Base-by-base conservation (phyloP, 441 rosid genomes). In the Gossypium trilobum region DNA sequence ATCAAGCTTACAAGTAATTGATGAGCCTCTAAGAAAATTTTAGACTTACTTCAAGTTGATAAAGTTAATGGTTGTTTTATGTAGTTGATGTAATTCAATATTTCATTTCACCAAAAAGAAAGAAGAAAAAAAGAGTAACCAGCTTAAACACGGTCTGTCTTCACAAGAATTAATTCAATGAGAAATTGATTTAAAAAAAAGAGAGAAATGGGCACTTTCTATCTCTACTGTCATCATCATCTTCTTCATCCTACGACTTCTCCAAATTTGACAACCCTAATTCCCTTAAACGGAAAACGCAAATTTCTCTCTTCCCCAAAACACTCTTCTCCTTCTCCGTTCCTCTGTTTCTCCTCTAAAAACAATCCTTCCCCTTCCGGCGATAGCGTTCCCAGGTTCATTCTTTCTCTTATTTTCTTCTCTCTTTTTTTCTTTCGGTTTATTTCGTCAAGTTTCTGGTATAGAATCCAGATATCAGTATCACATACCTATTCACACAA, bases 331-430 rank as follows among this genome's bases (percentile, higher is more conserved):
- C 68, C 66, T 1, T 72, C 71, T 48, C 73, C 56, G 55, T 2
- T 79, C 51, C 19, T 60, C 77, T 82, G 85, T 60, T 83, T 84
- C 50, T 74, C 88, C 3, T 81, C 78, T 46, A 74, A 77, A 69
- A 74, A 72, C 81, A 74, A 74, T 76, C 68, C 81, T 60, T 69
- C 85, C 51, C 78, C 87, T 66, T 36, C 90, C 63, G 82, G 72
- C 17, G 90, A 85, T 64, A 72, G 77, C 75, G 50, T 54, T 61
- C 74, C 87, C 46, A 88, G 89, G 96, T 85, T 75, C 59, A 19
- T 61, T 29, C 10, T 48, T 20, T 31, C 2, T 9, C 27, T 36
- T 44, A 33, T 36, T 59, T 20, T n/a, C 36, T 23, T 62, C 7
- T 4, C 5, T 51, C 16, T 51, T 16, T 13, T 55, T 10, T 55